Evolutionary conservation across 2,329 filamentous ascomycete species (phyloP), one percentile per base, ranked within the genome.

Genomic region (Chaetothyriales sp.): DNA sequence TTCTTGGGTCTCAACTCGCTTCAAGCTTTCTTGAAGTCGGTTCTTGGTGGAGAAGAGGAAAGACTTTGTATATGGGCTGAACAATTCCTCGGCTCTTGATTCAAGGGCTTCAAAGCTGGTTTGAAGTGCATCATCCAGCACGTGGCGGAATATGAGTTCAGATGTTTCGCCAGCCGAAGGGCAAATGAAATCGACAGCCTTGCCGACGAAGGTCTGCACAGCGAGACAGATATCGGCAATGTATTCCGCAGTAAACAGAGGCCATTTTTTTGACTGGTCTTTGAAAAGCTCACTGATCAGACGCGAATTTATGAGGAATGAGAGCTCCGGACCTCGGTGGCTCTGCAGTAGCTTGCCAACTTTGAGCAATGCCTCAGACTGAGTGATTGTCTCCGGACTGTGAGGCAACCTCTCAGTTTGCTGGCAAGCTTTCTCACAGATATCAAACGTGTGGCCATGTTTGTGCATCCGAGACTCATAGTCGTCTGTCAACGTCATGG

Each of bases 391-490:
- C 43, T 47, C 19, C 1, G 51, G 52, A 4, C n/a, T 3, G 19
- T 28, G 25, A 36, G 28, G 4, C 28, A 8, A 36, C 10, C 12
- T 36, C 28, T 58, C 53, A 7, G 54, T 52, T 36, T 9, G 53
- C 58, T 59, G 59, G 18, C 2, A 44, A 1, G 2, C 28, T 20
- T 10, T 6, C 5, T 43, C 8, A 36, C 28, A 9, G 26, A 61
- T 55, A 18, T 57, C 39, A 48, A 60, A 60, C 18, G 44, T 54
- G 49, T 62, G 59, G 7, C 60, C 59, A 3, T 52, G 45, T 12
- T 44, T 50, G 18, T 52, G 54, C 59, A 62, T 61, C 18, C 57
- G 47, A 2, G 44, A 18, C 43, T 60, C 56, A 47, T 60, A 61
- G 3, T 53, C 51, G 46, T 61, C 57, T 2, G 56, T 54, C 54